Conservation (phyloP, 164 flowering plant genomes). For the Protea cynaroides region DNA sequence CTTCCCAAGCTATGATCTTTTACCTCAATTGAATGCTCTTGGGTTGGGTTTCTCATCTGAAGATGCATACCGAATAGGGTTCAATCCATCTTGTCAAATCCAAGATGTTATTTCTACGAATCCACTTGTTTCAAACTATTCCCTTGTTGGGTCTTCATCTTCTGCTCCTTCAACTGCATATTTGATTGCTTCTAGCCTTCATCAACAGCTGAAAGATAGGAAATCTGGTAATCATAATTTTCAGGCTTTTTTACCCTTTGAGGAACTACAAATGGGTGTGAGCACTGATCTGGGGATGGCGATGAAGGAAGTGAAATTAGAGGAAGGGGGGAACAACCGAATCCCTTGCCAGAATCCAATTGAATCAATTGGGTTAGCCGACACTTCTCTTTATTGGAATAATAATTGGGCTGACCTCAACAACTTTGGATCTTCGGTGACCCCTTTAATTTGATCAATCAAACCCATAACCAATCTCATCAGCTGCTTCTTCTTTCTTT, state of each 20-base stretch:
- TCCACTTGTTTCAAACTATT: slow-evolving; percentile 33
- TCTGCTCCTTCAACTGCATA: slow-evolving; percentile 29
- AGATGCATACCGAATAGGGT: slow-evolving; percentile 15
- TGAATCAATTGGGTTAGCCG: slow-evolving; percentile 29
- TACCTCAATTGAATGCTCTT: slow-evolving; percentile 31
- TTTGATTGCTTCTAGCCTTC: slow-evolving; percentile 32
- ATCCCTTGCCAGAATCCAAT: slow-evolving; percentile 28
- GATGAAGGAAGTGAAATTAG: slow-evolving; percentile 36
- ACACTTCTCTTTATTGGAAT: slow-evolving; percentile 51
- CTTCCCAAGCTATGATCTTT: slow-evolving; percentile 30
- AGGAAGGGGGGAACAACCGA: slow-evolving; percentile 24
- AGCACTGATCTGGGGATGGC: slow-evolving; percentile 8
- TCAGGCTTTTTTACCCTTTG: slow-evolving; percentile 31
- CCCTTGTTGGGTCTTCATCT: slow-evolving; percentile 37
- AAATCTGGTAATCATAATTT: slow-evolving; percentile 17
- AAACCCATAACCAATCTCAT: background rate
- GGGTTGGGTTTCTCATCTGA: slow-evolving; percentile 55
- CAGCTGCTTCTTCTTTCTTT: slow-evolving; percentile 1
- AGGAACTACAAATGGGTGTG: slow-evolving; percentile 26
- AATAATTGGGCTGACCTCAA: slow-evolving; percentile 23
- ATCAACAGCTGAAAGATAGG: slow-evolving; percentile 25
- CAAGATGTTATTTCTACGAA: slow-evolving; percentile 26
- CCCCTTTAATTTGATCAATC: slow-evolving; percentile 19
- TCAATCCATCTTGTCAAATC: slow-evolving; percentile 22
- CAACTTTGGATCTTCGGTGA: slow-evolving; percentile 23